Base-by-base conservation (phyloP, 75 land plant species). In the Sequoiadendron giganteum region DNA sequence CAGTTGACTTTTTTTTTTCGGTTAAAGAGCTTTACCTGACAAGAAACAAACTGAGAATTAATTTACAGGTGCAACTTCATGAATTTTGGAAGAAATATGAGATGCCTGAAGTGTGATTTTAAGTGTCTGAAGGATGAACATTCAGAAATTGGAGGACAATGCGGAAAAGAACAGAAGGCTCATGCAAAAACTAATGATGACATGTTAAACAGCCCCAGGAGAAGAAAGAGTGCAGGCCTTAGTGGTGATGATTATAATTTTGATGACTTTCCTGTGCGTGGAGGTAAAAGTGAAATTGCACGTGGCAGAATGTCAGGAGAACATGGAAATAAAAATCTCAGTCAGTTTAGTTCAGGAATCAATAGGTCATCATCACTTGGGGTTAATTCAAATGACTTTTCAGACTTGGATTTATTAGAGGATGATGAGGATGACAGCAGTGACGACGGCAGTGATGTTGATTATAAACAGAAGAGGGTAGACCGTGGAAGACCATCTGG, bases 41-140 rank as follows among this genome's bases (percentile, higher is more conserved):
- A 42, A 40, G 85, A 83, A 48, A 76, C 7, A 10, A 5, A 43
- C 80, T 48, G 4, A 36, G 39, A 85, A 81, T 73, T 43, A 68
- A 79, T 82, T 36, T 89, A 86, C 86, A 97, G 98, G 79, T 97
- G 98, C 92, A 90, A 89, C 72, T 97, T 92, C 90, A 47, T 89
- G 82, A 97, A 97, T 87, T 97, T 87, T 83, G 85, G 92, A 54
- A 91, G 92, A 84, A 97, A 97, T 88, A 72, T 19, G 56, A 78
- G 56, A 30, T 97, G 98, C 91, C 83, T 89, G 36, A 95, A 95
- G 86, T 97, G 98, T 85, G 83, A 89, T 1, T 34, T 56, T 55
- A 86, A 89, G 14, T 89, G 85, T 30, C 91, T 90, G 13, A 88
- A 75, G 47, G 85, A 86, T 28, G 47, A n/a, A 0, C 5, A 45